Evolutionary conservation across 2,329 filamentous ascomycete genomes (phyloP), one percentile per base, ranked within the genome.

Genomic region (Trichoderma koningiopsis): DNA sequence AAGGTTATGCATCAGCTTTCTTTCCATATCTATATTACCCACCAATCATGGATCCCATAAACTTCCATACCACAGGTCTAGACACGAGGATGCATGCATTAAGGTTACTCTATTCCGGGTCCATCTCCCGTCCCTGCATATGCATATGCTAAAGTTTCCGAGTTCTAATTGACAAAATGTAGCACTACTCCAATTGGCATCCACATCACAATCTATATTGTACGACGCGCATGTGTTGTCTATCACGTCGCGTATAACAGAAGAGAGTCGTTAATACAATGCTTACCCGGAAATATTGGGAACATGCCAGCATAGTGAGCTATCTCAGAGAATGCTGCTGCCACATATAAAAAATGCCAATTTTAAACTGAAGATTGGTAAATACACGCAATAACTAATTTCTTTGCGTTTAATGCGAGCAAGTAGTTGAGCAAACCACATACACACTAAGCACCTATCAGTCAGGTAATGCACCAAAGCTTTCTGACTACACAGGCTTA

Each of bases 11-110:
- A 57, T 65, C 19, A 16, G 11, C 49, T 19, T 31, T 11, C 19
- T 22, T 64, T 56, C 33, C 33, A 2, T 33, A 64, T 55, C 61
- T 14, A 33, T 22, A 14, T 31, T 27, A 14, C 5, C 33, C 31
- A 31, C 62, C 62, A 65, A 65, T 65, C 62, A 57, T 24, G 33
- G 5, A n/a, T 4, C 33, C 11, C 19, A 24, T 10, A 56, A 37
- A 33, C 35, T 43, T 3, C 35, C 62, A 31, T 24, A 31, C 49
- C 33, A 16, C 2, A 33, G 0, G 27, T 16, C n/a, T 64, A 56
- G n/a, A 37, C 11, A 16, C 4, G 7, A 7, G n/a, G 8, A 35
- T 29, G 47, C 60, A 55, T 55, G 16, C 27, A 27, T 19, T 31
- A 43, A 13, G 52, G 49, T 56, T 43, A 24, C 49, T 24, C 27